phyloP scores from a whole-genome alignment of 2,329 filamentous ascomycete species.

The Myriangium duriaei region DNA sequence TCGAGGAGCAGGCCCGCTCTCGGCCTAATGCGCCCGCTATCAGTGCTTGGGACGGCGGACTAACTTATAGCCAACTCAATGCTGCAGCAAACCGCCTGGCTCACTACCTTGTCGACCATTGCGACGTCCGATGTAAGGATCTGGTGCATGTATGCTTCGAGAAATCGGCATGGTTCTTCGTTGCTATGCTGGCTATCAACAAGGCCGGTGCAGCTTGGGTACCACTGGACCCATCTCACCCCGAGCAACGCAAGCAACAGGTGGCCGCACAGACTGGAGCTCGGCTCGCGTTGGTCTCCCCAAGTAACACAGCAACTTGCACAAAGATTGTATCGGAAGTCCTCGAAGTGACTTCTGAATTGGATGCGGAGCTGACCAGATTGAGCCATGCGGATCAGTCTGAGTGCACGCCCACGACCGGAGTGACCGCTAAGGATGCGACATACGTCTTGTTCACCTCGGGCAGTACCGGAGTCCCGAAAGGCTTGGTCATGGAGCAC shows the following conservation, averaged over 20 bases:
- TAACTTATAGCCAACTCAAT: conserved; percentile 18
- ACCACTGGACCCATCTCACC: conserved; percentile 18
- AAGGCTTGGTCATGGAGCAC: conserved; percentile 16
- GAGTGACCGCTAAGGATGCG: conserved; percentile 33
- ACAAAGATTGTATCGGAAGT: background rate
- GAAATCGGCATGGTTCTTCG: conserved; percentile 18
- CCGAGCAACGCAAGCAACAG: conserved; percentile 16
- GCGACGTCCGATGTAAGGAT: conserved; percentile 5
- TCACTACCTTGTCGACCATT: conserved; percentile 9
- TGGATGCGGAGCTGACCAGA: background rate
- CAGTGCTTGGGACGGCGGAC: conserved; percentile 17
- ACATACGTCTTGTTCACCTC: conserved; percentile 40
- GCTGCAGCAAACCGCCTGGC: conserved; percentile 14
- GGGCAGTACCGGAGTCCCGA: conserved; percentile 19
- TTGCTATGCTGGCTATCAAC: conserved; percentile 20
- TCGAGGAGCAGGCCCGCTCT: conserved; percentile 12
- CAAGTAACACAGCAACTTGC: background rate
- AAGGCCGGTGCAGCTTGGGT: conserved; percentile 21
- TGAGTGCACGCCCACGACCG: conserved; percentile 1
- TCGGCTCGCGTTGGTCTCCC: background rate
- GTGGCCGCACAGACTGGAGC: conserved; percentile 13
- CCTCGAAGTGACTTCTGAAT: background rate
- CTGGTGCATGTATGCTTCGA: conserved; percentile 17
- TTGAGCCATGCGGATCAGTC: too few relatives aligned
- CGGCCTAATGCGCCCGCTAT: conserved; percentile 16